These are phyloP conservation scores for Aspergillus fumigatiaffinis DNA, from an alignment of 2,329 filamentous ascomycete genomes.

Conservation along the genomic window DNA sequence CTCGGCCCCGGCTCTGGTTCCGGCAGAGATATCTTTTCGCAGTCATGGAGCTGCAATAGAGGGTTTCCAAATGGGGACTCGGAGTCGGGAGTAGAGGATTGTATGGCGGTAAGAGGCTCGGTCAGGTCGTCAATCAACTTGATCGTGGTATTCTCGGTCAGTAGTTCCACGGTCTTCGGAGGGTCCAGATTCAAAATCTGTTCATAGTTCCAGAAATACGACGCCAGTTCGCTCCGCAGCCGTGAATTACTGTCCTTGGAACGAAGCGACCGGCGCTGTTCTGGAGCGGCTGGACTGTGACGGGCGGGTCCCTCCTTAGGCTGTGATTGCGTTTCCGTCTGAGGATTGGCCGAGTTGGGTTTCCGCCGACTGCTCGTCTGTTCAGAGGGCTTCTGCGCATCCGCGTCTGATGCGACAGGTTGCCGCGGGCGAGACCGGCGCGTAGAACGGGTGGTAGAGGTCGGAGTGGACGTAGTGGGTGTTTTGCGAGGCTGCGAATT, in stretches of 20 bases:
- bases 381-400: not conserved
- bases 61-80: constrained; percentile 34
- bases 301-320: not conserved
- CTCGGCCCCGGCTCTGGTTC: constrained; percentile 5
- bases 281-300: constrained; percentile 1
- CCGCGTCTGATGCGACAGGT: constrained; percentile 2
- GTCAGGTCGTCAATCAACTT: constrained; percentile 61
- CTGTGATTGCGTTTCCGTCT: constrained; percentile 2
- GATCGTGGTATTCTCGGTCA: constrained; percentile 70
- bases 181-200: constrained; percentile 84
- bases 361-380: constrained; percentile 6
- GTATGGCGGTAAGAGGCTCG: constrained; percentile 24
- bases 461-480: constrained; percentile 8
- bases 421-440: constrained; percentile 9
- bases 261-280: constrained; percentile 71
- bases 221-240: constrained; percentile 85
- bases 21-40: constrained; percentile 25
- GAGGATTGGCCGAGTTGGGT: not conserved
- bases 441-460: not conserved
- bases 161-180: constrained; percentile 68
- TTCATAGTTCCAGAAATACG: constrained; percentile 92
- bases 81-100: constrained; percentile 13
- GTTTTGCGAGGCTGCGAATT: constrained; percentile 1
- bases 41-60: constrained; percentile 34
- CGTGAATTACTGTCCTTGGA: constrained; percentile 78